Percentiles rank a stretch among this genome's conserved stretches.
These are phyloP conservation scores for Aureobasidium sp. DNA, from an alignment of 2,329 filamentous ascomycete species.

Conservation along the genomic window DNA sequence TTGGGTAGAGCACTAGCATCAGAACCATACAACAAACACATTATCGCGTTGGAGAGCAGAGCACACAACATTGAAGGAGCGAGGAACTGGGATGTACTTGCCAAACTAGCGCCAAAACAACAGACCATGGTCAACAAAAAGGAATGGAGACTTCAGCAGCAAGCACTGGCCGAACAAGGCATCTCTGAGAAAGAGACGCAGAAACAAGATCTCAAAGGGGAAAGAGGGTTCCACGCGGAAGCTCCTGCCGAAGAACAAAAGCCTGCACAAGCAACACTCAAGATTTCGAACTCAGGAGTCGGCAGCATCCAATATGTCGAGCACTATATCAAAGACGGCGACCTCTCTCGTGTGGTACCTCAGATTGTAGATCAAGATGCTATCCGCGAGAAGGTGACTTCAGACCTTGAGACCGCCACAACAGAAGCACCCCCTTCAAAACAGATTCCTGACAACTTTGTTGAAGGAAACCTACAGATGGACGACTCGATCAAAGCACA, in stretches of 20 bases:
- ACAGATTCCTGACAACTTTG: neutral
- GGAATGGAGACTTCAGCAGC: constrained; percentile 49
- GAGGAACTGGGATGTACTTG: constrained; percentile 72
- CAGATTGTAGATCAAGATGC: constrained; percentile 41
- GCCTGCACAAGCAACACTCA: constrained; percentile 39
- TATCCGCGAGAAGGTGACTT: constrained; percentile 2
- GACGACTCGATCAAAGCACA: constrained; percentile 18
- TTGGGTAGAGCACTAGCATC: constrained; percentile 80
- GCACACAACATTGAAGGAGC: constrained; percentile 82
- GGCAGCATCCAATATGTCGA: constrained; percentile 71
- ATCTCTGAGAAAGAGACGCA: neutral
- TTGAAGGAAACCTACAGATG: constrained; percentile 3
- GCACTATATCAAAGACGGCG: constrained; percentile 63
- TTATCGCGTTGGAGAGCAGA: constrained; percentile 84
- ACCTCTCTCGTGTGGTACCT: constrained; percentile 58
- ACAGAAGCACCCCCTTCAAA: neutral
- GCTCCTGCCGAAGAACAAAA: constrained; percentile 11
- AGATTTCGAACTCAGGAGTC: constrained; percentile 51
- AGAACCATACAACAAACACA: constrained; percentile 73
- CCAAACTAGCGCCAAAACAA: constrained; percentile 65
- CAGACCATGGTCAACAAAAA: constrained; percentile 78
- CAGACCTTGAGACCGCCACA: constrained; percentile 16
- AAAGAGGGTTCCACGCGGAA: constrained; percentile 12
- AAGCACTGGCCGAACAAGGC: neutral
- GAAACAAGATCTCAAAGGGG: constrained; percentile 7